phyloP scores from a whole-genome alignment of 129 eudicot genomes.

The Artemisia annua region DNA sequence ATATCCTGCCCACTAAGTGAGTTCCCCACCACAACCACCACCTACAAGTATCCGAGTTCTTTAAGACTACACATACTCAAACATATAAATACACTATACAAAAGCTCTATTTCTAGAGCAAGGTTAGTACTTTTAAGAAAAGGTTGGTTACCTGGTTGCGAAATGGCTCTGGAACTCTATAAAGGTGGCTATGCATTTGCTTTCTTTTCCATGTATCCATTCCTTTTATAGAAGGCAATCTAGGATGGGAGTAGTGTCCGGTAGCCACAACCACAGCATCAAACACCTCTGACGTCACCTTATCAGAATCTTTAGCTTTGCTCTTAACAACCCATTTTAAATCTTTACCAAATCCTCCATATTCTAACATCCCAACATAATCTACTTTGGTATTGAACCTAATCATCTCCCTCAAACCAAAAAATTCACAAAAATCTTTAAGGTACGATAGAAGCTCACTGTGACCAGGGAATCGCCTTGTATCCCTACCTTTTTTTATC shows the following conservation, averaged over 20 bases:
- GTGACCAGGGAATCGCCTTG: slow-evolving; percentile 86
- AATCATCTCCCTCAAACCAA: slow-evolving; percentile 73
- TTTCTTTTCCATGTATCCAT: slow-evolving; percentile 78
- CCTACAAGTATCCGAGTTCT: slow-evolving; percentile 38
- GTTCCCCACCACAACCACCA: slow-evolving; percentile 83
- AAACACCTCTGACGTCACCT: slow-evolving; percentile 62
- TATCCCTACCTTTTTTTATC: slow-evolving; percentile 72
- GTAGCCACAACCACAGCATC: slow-evolving; percentile 95
- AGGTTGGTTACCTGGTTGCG: slow-evolving; percentile 54
- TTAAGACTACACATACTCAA: slow-evolving; percentile 4
- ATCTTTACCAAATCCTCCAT: slow-evolving; percentile 43
- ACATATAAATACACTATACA: no score
- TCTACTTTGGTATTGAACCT: slow-evolving; percentile 77
- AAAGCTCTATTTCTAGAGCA: background rate
- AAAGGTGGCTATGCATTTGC: slow-evolving; percentile 84
- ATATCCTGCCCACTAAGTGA: slow-evolving; percentile 90
- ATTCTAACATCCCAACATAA: slow-evolving; percentile 65
- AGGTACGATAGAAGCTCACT: slow-evolving; percentile 63
- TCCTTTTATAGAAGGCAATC: slow-evolving; percentile 81
- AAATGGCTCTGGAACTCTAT: slow-evolving; percentile 80
- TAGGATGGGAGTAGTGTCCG: slow-evolving; percentile 87
- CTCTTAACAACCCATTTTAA: slow-evolving; percentile 73
- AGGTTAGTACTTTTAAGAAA: background rate
- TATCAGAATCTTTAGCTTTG: slow-evolving; percentile 41
- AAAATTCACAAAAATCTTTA: slow-evolving; percentile 65